Conservation (phyloP, 2,329 filamentous ascomycete genomes). For the Talaromyces sp. region DNA sequence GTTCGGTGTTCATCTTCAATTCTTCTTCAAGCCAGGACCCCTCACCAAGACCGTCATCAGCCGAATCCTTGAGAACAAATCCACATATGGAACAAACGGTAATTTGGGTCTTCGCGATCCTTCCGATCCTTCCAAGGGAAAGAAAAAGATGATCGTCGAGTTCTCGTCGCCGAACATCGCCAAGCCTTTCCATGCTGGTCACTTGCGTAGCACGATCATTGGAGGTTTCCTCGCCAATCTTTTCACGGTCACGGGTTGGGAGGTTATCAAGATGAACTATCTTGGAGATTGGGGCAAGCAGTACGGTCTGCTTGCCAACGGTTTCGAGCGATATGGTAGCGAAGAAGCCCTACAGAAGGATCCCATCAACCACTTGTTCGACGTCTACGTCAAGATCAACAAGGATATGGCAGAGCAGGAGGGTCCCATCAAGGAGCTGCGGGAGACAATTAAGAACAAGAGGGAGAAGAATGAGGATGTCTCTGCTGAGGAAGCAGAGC, state of each 20-base stretch:
- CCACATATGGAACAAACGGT: constrained; percentile 58
- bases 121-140: constrained; percentile 52
- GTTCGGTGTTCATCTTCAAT: constrained; percentile 59
- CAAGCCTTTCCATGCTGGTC: constrained; percentile 63
- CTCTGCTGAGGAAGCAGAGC: constrained; percentile 47
- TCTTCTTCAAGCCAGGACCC: constrained; percentile 60
- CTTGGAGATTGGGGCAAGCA: constrained; percentile 67
- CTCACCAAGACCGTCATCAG: constrained; percentile 57
- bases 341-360: constrained; percentile 58
- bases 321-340: constrained; percentile 59
- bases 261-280: constrained; percentile 63
- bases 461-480: constrained; percentile 50
- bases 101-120: constrained; percentile 58
- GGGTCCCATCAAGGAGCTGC: constrained; percentile 53
- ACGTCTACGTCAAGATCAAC: constrained; percentile 64
- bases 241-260: constrained; percentile 59
- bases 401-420: constrained; percentile 55
- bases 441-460: constrained; percentile 47
- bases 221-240: constrained; percentile 63
- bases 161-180: constrained; percentile 66
- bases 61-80: constrained; percentile 55
- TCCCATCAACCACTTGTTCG: constrained; percentile 62
- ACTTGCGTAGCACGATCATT: constrained; percentile 64
- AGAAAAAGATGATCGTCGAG: constrained; percentile 60
- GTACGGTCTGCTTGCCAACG: constrained; percentile 61